phyloP scores from a whole-genome alignment of 805 yeast species.

The Wickerhamomyces bovis region DNA sequence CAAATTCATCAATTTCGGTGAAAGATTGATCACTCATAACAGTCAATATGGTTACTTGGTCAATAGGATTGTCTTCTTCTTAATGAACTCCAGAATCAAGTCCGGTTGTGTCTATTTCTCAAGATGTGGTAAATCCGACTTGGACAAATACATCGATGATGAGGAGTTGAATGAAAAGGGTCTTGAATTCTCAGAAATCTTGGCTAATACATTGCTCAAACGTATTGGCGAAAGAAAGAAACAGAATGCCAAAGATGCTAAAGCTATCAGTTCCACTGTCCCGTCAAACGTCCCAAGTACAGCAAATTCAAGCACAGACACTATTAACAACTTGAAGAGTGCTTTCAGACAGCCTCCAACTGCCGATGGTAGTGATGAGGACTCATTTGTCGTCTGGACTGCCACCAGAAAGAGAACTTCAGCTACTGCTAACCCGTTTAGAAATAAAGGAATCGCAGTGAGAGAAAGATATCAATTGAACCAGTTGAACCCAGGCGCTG shows the following conservation, averaged over 20 bases:
- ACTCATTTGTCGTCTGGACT: conserved; percentile 86
- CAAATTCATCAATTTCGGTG: conserved; percentile 88
- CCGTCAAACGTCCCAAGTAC: conserved; percentile 1
- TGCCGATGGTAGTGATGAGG: conserved; percentile 52
- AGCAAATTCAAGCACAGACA: conserved; percentile 14
- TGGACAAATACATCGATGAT: conserved; percentile 61
- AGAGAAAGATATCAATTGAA: conserved; percentile 77
- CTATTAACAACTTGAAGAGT: conserved; percentile 15
- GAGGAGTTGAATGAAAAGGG: conserved; percentile 81
- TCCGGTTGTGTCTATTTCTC: conserved; percentile 92
- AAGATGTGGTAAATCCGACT: conserved; percentile 52
- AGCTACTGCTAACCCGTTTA: conserved; percentile 69
- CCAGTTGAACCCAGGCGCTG: conserved; percentile 85
- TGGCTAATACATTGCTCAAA: conserved; percentile 49
- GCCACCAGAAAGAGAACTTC: conserved; percentile 82
- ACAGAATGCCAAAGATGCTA: not conserved
- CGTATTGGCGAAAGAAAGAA: conserved; percentile 28
- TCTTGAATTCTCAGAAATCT: conserved; percentile 51
- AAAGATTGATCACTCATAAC: conserved; percentile 69
- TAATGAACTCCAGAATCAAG: conserved; percentile 86
- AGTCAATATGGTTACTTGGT: conserved; percentile 84
- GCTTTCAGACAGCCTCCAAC: conserved; percentile 32
- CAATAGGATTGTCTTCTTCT: conserved; percentile 84
- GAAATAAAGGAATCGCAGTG: conserved; percentile 54
- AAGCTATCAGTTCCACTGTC: conserved; percentile 2